Evolutionary conservation across 2,329 filamentous ascomycete species (phyloP).

Genomic region (Colletotrichum shisoi): DNA sequence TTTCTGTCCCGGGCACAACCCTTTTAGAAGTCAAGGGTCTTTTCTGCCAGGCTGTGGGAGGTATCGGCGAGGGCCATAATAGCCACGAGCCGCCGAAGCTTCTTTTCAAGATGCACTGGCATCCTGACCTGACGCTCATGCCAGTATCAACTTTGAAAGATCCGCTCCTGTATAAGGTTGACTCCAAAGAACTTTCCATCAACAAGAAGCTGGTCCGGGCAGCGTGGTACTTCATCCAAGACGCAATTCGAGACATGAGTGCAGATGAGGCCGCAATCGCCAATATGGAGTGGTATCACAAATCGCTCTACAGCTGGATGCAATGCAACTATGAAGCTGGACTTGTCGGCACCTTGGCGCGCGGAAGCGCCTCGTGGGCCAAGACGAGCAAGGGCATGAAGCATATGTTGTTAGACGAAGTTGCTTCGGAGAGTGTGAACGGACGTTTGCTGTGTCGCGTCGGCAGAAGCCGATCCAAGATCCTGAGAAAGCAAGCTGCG

Average conservation of each 20-base stretch:
- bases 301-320: slow-evolving; percentile 29
- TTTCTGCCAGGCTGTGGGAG: slow-evolving; percentile 17
- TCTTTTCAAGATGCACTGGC: slow-evolving; percentile 30
- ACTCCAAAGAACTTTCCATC: not conserved
- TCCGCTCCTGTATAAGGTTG: slow-evolving; percentile 1
- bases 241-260: slow-evolving; percentile 16
- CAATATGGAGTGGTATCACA: slow-evolving; percentile 30
- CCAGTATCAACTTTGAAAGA: not conserved
- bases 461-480: slow-evolving; percentile 10
- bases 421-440: slow-evolving; percentile 23
- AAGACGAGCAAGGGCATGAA: slow-evolving; percentile 25
- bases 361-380: slow-evolving; percentile 21
- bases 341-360: slow-evolving; percentile 11
- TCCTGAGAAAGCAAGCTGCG: slow-evolving; percentile 15
- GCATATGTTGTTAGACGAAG: slow-evolving; percentile 34
- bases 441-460: slow-evolving; percentile 21
- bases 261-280: not conserved
- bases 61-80: not conserved
- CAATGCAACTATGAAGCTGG: slow-evolving; percentile 14
- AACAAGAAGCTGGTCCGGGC: slow-evolving; percentile 22
- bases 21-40: slow-evolving; percentile 23
- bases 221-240: slow-evolving; percentile 26
- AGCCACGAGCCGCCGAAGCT: slow-evolving; percentile 4
- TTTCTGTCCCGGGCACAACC: not conserved
- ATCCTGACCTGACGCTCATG: slow-evolving; percentile 30